Conservation (phyloP, 2,329 filamentous ascomycete species). For the Calonectria pteridis region DNA sequence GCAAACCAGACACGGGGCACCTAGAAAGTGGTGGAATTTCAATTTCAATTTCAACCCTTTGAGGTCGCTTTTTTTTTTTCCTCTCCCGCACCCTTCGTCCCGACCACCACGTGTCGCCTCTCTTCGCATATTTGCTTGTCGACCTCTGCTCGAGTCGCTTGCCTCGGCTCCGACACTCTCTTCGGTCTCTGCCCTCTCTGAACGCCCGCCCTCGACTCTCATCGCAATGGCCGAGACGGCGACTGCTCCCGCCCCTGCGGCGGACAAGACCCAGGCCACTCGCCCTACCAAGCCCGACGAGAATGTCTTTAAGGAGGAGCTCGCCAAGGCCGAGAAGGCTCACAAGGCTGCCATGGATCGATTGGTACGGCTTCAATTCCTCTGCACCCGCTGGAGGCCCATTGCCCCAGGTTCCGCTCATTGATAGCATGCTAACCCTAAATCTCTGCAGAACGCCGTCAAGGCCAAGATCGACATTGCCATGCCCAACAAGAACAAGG, state of each 20-base stretch:
- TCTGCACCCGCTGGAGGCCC: slow-evolving; percentile 1
- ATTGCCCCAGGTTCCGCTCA: slow-evolving; percentile 32
- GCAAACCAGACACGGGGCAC: slow-evolving; percentile 45
- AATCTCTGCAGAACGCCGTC: slow-evolving; percentile 77
- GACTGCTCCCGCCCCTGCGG: slow-evolving; percentile 58
- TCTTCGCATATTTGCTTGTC: slow-evolving; percentile 20
- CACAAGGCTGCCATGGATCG: slow-evolving; percentile 80
- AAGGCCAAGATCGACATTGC: slow-evolving; percentile 90
- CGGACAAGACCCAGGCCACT: slow-evolving; percentile 55
- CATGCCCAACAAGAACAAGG: slow-evolving; percentile 78
- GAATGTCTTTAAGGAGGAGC: slow-evolving; percentile 81
- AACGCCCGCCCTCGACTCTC: slow-evolving; percentile 36
- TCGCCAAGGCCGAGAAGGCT: slow-evolving; percentile 88
- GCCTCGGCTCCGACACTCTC: slow-evolving; percentile 34
- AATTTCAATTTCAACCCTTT: slow-evolving; percentile 35
- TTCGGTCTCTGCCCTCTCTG: slow-evolving; percentile 23
- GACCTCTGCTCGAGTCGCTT: slow-evolving; percentile 28
- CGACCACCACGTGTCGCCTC: slow-evolving; percentile 23
- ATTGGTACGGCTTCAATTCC: slow-evolving; percentile 51
- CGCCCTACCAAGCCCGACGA: slow-evolving; percentile 92
- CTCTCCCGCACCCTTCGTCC: slow-evolving; percentile 31
- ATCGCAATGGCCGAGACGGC: slow-evolving; percentile 60
- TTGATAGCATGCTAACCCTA: slow-evolving; percentile 32
- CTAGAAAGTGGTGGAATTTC: slow-evolving; percentile 45
- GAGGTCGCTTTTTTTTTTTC: slow-evolving; percentile 29